Evolutionary conservation across 2,329 filamentous ascomycete genomes (phyloP).

Genomic region (Penicillium brasilianum): DNA sequence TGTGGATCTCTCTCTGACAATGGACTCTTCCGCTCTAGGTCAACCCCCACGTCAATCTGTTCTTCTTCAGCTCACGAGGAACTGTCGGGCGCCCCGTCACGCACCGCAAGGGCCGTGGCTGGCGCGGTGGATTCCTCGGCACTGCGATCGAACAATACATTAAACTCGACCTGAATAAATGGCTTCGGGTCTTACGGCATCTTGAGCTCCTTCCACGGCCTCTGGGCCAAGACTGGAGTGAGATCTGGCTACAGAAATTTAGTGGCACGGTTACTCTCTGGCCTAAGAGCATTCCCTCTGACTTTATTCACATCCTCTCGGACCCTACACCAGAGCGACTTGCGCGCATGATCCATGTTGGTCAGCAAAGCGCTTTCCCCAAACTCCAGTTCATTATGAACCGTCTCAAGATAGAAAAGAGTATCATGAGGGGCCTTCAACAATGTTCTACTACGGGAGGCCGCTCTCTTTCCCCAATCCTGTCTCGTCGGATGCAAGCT

Average conservation of each 20-base stretch:
- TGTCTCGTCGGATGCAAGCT: slow-evolving; percentile 34
- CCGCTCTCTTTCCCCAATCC: slow-evolving; percentile 34
- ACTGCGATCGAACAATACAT: slow-evolving; percentile 92
- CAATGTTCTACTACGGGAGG: slow-evolving; percentile 36
- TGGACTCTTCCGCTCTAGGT: slow-evolving; percentile 59
- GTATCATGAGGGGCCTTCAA: slow-evolving; percentile 62
- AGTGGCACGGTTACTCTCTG: slow-evolving; percentile 95
- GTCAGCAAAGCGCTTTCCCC: slow-evolving; percentile 86
- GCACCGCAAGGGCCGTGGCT: slow-evolving; percentile 88
- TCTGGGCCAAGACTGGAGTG: slow-evolving; percentile 93
- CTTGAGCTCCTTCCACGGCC: slow-evolving; percentile 89
- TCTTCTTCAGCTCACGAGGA: slow-evolving; percentile 96
- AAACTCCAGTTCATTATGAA: slow-evolving; percentile 92
- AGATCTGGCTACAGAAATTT: slow-evolving; percentile 95
- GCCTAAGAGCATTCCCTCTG: slow-evolving; percentile 78
- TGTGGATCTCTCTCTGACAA: slow-evolving; percentile 46
- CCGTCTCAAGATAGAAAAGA: slow-evolving; percentile 78
- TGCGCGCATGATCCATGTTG: slow-evolving; percentile 86
- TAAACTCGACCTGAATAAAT: slow-evolving; percentile 96
- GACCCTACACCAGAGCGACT: slow-evolving; percentile 79
- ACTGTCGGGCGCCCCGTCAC: slow-evolving; percentile 92
- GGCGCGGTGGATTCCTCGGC: slow-evolving; percentile 93
- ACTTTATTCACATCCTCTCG: slow-evolving; percentile 84
- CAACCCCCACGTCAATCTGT: slow-evolving; percentile 97
- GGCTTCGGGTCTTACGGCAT: slow-evolving; percentile 92